Evolutionary conservation across 306 rosid genomes (phyloP), one percentile per base, ranked within the genome.

Genomic region (Cicer judaicum): DNA sequence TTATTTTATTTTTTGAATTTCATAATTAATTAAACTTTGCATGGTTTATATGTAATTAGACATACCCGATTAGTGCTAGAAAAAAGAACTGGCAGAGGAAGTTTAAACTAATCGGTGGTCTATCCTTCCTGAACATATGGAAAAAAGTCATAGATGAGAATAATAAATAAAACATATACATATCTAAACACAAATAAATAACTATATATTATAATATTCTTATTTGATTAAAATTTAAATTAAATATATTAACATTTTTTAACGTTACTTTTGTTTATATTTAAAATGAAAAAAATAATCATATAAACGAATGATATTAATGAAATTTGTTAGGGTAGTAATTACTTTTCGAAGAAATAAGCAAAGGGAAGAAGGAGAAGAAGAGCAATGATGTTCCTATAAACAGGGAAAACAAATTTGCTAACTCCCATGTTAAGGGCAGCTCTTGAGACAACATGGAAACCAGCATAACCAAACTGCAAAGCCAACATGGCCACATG

Each of bases 341-440:
- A 24, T 24, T 24, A 60, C 65, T 92, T 94, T 78, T 94, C 99
- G 1, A 94, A 68, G 79, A 92, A 92, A 78, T 87, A 94, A 1
- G 99, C 99, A 47, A 94, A 94, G 29, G 99, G 99, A 7, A 84
- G 82, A 64, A 94, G 97, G 8, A 94, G 88, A 62, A 94, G 91
- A 10, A 94, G 57, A 68, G 99, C 99, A 18, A 94, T 92, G 46
- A 92, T 75, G 80, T 94, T 94, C 12, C 99, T 79, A 81, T 94
- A 94, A 48, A 94, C 99, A 0, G 97, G 99, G 79, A 90, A 94
- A 60, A 94, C 99, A 10, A 94, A 92, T 79, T 94, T 94, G 79
- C 97, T 90, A 16, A 94, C 74, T 70, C 99, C 99, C 99, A 94
- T 94, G 68, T 94, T 94, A 15, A 94, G 99, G 71, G 99, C 99